These are phyloP conservation scores for Pelargonium australe DNA, from an alignment of 441 rosid species.

Conservation along the genomic window DNA sequence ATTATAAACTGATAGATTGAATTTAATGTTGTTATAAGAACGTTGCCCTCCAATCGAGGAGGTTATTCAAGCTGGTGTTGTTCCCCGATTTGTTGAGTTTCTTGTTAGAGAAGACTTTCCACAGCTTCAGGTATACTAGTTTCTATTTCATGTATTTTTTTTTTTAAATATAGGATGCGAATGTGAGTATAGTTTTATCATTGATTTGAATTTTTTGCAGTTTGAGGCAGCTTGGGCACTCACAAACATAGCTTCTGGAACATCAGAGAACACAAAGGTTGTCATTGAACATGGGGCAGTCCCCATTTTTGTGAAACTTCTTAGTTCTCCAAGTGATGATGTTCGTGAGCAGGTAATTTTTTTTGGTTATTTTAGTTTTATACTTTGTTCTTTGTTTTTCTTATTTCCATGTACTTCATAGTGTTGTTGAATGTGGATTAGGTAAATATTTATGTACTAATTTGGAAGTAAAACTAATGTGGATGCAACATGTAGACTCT, in stretches of 20 bases:
- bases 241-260: slow-evolving; percentile 77
- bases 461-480: too few relatives aligned
- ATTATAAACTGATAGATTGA: neutral
- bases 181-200: neutral
- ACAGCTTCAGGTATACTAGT: slow-evolving; percentile 61
- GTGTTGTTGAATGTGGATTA: too few relatives aligned
- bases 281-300: slow-evolving; percentile 78
- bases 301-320: slow-evolving; percentile 76
- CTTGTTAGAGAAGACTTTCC: slow-evolving; percentile 69
- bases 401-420: too few relatives aligned
- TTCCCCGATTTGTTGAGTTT: slow-evolving; percentile 83
- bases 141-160: neutral
- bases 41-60: slow-evolving; percentile 84
- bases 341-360: slow-evolving; percentile 73
- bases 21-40: slow-evolving; percentile 31
- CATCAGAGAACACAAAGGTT: slow-evolving; percentile 76
- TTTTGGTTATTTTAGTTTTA: too few relatives aligned
- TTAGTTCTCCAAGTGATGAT: slow-evolving; percentile 77
- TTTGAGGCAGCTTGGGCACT: slow-evolving; percentile 88
- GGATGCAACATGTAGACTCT: too few relatives aligned
- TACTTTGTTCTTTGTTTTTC: too few relatives aligned
- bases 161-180: neutral
- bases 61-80: slow-evolving; percentile 73
- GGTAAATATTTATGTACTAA: too few relatives aligned
- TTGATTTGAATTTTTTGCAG: slow-evolving; percentile 26